Conservation (phyloP, 2,329 filamentous ascomycete genomes). For the Furcasterigmium furcatum region DNA sequence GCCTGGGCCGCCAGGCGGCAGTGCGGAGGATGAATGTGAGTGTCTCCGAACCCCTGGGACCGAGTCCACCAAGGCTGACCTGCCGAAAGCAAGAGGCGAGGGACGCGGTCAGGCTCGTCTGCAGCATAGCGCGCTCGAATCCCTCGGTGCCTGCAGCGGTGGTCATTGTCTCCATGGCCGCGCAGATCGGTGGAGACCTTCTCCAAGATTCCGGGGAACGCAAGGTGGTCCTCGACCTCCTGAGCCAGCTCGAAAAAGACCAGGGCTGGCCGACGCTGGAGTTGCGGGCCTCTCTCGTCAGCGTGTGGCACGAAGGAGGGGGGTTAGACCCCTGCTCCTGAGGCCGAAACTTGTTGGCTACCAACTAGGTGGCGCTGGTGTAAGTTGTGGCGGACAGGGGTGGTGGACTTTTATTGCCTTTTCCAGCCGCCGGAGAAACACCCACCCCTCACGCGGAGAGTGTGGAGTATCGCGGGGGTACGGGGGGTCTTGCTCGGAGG, state of each 20-base stretch:
- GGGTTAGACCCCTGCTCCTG: neutral
- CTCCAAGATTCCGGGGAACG: neutral
- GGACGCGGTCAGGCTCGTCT: constrained; percentile 47
- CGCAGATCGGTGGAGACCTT: constrained; percentile 15
- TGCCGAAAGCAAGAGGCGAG: constrained; percentile 43
- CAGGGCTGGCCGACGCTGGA: neutral
- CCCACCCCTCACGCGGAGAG: too few relatives aligned
- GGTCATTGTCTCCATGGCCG: constrained; percentile 54
- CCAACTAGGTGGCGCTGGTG: too few relatives aligned
- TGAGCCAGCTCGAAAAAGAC: neutral
- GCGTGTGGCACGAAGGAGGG: neutral
- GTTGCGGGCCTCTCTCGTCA: neutral
- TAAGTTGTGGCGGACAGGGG: too few relatives aligned
- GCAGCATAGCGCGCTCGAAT: constrained; percentile 57
- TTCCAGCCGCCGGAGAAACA: too few relatives aligned
- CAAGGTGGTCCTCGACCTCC: neutral
- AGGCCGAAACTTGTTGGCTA: too few relatives aligned
- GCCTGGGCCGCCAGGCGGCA: constrained; percentile 25
- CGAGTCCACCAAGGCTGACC: too few relatives aligned
- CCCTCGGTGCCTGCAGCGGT: constrained; percentile 51
- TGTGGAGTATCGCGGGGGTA: too few relatives aligned
- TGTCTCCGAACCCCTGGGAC: too few relatives aligned
- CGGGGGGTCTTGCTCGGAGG: too few relatives aligned
- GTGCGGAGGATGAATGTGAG: constrained; percentile 33
- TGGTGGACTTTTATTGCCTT: too few relatives aligned